Conservation (phyloP, 768 basidiomycete species). For the Fomitopsis pulvina region DNA sequence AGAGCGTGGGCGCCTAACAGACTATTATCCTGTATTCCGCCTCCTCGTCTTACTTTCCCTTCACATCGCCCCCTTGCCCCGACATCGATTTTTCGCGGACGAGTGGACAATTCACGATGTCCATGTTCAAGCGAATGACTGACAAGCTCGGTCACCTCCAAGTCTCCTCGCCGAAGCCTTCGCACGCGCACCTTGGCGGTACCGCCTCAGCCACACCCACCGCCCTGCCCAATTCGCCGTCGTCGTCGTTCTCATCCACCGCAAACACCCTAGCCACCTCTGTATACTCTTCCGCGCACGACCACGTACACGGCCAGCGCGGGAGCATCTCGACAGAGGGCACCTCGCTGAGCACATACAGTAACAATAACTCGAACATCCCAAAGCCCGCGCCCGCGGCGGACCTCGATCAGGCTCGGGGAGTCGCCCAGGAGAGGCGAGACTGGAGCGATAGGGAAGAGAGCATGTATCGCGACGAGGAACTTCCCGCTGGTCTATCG, state of each 20-base stretch:
- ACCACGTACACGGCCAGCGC: slow-evolving; percentile 54
- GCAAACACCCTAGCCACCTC: slow-evolving; percentile 9
- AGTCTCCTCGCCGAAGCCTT: slow-evolving; percentile 13
- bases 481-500: slow-evolving; percentile 19
- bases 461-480: not conserved
- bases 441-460: slow-evolving; percentile 1
- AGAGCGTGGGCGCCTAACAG: not conserved
- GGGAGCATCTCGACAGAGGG: slow-evolving; percentile 65
- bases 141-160: slow-evolving; percentile 24
- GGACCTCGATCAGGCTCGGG: slow-evolving; percentile 22
- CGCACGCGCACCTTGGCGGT: slow-evolving; percentile 9
- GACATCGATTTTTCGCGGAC: not conserved
- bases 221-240: slow-evolving; percentile 11
- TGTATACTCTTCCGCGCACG: slow-evolving; percentile 20
- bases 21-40: not conserved
- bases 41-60: slow-evolving; percentile 1
- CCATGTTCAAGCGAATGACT: slow-evolving; percentile 28
- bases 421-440: slow-evolving; percentile 19
- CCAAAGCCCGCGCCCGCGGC: slow-evolving; percentile 25
- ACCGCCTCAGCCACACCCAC: slow-evolving; percentile 9
- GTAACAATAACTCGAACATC: slow-evolving; percentile 20
- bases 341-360: slow-evolving; percentile 49
- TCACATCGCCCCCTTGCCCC: slow-evolving; percentile 1
- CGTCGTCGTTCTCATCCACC: slow-evolving; percentile 17
- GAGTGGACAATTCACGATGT: not conserved